Conservation (phyloP, 495 filamentous ascomycete genomes). For the Cercophora newfieldiana region DNA sequence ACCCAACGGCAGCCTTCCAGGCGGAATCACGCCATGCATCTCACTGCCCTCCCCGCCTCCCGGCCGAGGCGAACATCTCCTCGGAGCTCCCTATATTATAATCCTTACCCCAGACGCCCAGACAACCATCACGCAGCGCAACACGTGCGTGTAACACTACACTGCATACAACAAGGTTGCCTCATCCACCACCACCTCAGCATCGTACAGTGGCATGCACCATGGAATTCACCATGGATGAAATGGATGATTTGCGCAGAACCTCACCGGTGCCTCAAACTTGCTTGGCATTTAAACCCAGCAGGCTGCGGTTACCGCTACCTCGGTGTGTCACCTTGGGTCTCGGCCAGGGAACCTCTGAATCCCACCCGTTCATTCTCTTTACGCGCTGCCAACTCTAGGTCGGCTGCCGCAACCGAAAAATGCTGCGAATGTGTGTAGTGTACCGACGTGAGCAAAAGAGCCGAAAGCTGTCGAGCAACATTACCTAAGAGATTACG, state of each 20-base stretch:
- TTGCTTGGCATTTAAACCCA: too few species aligned
- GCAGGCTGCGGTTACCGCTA: too few species aligned
- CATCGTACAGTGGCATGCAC: not conserved
- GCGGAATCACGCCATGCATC: not conserved
- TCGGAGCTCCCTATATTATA: slow-evolving; percentile 11
- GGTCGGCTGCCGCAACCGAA: not conserved
- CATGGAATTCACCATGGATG: not conserved
- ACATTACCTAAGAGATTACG: slow-evolving; percentile 3
- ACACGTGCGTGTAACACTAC: not conserved
- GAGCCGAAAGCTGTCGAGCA: not conserved
- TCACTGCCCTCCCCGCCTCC: not conserved
- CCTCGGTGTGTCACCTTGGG: not conserved
- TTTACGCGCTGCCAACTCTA: not conserved
- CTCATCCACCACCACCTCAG: not conserved
- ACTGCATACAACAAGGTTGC: not conserved
- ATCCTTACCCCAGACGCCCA: too few species aligned
- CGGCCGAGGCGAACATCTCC: slow-evolving; percentile 7
- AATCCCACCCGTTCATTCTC: too few species aligned
- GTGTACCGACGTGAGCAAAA: too few species aligned
- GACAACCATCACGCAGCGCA: not conserved
- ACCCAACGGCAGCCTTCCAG: not conserved
- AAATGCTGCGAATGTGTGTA: not conserved
- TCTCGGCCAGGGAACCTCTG: not conserved
- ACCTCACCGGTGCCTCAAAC: too few species aligned
- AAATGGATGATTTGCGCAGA: not conserved